These are phyloP conservation scores for Bidens hawaiensis DNA, from an alignment of 140 eudicot genomes.

Conservation along the genomic window DNA sequence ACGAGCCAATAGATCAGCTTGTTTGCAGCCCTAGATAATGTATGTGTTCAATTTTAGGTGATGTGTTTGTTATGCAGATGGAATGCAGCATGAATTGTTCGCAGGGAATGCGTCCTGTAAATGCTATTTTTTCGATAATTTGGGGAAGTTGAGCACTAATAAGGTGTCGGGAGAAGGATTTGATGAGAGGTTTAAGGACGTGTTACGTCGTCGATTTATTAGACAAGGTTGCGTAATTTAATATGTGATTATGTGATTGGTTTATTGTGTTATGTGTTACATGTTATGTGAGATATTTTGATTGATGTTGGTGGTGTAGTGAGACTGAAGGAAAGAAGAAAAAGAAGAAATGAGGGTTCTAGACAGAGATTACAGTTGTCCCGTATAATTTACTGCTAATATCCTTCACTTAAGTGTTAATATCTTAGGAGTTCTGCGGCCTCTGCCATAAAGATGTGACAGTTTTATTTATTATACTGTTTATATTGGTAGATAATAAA, in stretches of 20 bases:
- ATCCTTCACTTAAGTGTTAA: not conserved
- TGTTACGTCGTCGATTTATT: conserved; percentile 78
- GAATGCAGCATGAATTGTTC: conserved; percentile 50
- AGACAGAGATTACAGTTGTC: conserved; percentile 24
- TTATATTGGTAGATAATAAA: conserved; percentile 34
- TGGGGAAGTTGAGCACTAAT: conserved; percentile 14
- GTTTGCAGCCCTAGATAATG: too few species aligned
- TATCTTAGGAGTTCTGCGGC: conserved; percentile 1
- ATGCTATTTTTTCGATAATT: conserved; percentile 76
- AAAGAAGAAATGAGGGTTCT: conserved; percentile 40
- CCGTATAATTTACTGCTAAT: conserved; percentile 28
- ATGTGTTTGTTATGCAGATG: conserved; percentile 43
- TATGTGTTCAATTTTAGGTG: not conserved
- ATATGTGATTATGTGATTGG: not conserved
- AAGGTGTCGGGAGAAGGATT: conserved; percentile 26
- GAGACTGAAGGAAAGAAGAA: conserved; percentile 62
- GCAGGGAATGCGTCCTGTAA: conserved; percentile 69
- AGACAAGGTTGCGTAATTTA: conserved; percentile 62
- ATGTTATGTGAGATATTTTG: not conserved
- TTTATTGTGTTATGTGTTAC: not conserved
- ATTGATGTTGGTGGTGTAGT: conserved; percentile 37
- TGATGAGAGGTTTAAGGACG: conserved; percentile 48
- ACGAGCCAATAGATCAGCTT: too few species aligned
- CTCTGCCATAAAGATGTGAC: not conserved
- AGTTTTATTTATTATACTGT: conserved; percentile 3